A percentile compares a stretch with the other conserved stretches of the same genome.
Conservation (phyloP, 768 basidiomycete species). For the Clavulina sp. region DNA sequence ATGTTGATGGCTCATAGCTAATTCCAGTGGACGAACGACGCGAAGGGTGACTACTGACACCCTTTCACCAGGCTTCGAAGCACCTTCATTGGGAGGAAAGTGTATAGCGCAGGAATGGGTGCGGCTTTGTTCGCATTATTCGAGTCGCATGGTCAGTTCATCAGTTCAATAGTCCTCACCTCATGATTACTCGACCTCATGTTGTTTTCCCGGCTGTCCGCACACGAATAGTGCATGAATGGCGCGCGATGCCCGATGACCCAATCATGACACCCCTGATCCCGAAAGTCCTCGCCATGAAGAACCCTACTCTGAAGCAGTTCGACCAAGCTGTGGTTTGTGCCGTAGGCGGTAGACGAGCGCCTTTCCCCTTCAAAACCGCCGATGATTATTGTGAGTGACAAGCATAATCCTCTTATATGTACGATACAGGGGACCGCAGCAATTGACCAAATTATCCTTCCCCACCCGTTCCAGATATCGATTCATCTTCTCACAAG, state of each 20-base stretch:
- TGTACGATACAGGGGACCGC: too few species aligned
- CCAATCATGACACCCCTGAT: constrained; percentile 5
- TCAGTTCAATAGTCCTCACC: too few species aligned
- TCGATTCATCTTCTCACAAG: constrained; percentile 11
- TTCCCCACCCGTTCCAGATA: neutral
- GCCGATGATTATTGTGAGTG: constrained; percentile 14
- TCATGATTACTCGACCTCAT: too few species aligned
- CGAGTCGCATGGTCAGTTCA: neutral
- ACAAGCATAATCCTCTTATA: too few species aligned
- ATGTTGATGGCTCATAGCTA: neutral
- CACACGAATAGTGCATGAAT: too few species aligned
- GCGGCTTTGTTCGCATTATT: neutral
- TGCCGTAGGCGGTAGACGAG: constrained; percentile 8
- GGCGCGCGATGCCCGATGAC: too few species aligned
- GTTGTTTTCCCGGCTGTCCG: too few species aligned
- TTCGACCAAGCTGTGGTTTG: constrained; percentile 7
- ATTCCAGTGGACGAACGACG: too few species aligned
- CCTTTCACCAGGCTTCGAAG: neutral
- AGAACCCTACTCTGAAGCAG: constrained; percentile 8
- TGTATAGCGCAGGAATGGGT: neutral
- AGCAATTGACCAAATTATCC: neutral
- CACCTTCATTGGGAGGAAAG: neutral
- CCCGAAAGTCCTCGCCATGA: constrained; percentile 3
- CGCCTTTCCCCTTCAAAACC: constrained; percentile 6
- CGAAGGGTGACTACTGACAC: too few species aligned